Evolutionary conservation across 345 rosid species (phyloP), one percentile per base, ranked within the genome.

Genomic region (Syzygium aromaticum): DNA sequence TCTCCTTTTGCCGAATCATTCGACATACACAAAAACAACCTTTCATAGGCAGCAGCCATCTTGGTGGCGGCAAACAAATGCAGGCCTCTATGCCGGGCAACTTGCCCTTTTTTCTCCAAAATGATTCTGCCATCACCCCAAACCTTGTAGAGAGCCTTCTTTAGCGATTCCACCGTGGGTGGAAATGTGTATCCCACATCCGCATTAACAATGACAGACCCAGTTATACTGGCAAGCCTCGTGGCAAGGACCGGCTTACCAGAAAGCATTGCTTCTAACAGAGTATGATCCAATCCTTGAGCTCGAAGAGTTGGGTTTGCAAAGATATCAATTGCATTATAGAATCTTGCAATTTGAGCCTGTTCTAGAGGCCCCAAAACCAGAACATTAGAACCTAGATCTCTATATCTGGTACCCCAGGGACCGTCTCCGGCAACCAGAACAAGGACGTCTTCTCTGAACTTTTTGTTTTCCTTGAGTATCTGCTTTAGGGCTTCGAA

Each of bases 371-470:
- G 96, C 64, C 99, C 99, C 89, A 97, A 91, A 89, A 94, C 95
- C 25, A 94, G 89, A 46, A 90, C 86, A n/a, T 91, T 95, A 61
- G 92, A 84, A 25, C 98, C 98, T 12, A 97, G 93, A 82, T 92
- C 97, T 90, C 89, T 89, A 92, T 95, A 97, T 90, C 98, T 95
- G n/a, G 87, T 89, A 38, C 96, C 94, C 98, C 99, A 97, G 51
- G 98, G 98, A 86, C 99, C 99, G 90, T 97, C 96, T 67, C 98
- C 98, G 49, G 98, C 98, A 52, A 97, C 94, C 61, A 97, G 93
- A 85, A 97, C 87, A 54, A 93, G 86, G 7, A 91, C 90, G 77
- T 87, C 91, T 84, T 90, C 89, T 28, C 92, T 93, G 86, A 95
- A 95, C 11, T 84, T 84, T 27, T 85, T 90, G 77, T 94, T 94